Evolutionary conservation across 192 early-diverging fungal genomes (phyloP).

Genomic region (Umbelopsis isabellina): DNA sequence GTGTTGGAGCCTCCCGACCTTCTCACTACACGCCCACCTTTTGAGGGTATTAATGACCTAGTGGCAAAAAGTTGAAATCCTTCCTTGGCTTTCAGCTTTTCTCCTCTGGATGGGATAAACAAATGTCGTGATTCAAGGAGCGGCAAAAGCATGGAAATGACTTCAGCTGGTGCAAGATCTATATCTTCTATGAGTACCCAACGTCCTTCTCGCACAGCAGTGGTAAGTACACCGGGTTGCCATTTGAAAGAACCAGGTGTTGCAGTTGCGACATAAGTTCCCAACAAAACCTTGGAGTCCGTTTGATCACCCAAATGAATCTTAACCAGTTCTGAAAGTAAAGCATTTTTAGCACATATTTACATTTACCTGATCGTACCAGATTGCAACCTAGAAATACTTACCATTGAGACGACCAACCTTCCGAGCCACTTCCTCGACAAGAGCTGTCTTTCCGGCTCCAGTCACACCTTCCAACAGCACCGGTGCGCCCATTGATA

Average conservation of each 20-base stretch:
- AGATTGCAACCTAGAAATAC: not conserved
- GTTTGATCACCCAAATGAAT: conserved; percentile 97
- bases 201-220: conserved; percentile 84
- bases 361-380: conserved; percentile 28
- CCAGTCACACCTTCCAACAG: conserved; percentile 86
- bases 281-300: conserved; percentile 92
- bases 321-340: conserved; percentile 72
- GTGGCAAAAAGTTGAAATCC: conserved; percentile 95
- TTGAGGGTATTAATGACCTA: conserved; percentile 57
- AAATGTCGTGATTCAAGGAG: conserved; percentile 88
- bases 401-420: conserved; percentile 63
- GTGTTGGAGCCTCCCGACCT: conserved; percentile 48
- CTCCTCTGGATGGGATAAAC: conserved; percentile 89
- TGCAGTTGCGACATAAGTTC: conserved; percentile 92
- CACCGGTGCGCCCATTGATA: conserved; percentile 86
- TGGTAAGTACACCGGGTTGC: conserved; percentile 92
- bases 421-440: conserved; percentile 83
- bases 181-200: conserved; percentile 99
- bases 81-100: conserved; percentile 80
- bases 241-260: conserved; percentile 94
- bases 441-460: conserved; percentile 86
- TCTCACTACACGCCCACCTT: conserved; percentile 49
- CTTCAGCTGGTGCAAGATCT: conserved; percentile 93
- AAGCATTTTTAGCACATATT: not conserved
- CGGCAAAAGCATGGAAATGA: conserved; percentile 89